Evolutionary conservation across 192 early-diverging fungal genomes (phyloP).

Genomic region (Entophlyctis helioformis): DNA sequence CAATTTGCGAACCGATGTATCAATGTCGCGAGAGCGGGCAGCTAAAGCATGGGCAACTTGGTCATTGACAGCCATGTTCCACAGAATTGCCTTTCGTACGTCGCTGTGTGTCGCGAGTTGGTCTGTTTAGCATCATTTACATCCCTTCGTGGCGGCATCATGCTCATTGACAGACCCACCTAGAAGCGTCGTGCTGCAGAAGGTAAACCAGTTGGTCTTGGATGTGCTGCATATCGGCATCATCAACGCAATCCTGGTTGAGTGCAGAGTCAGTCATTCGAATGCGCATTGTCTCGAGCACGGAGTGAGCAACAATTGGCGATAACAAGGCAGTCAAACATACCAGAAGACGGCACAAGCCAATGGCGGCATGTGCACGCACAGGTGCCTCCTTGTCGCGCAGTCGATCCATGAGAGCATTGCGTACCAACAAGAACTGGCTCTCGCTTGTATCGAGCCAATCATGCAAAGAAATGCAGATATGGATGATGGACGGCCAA

Average conservation of each 20-base stretch:
- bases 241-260: constrained; percentile 23
- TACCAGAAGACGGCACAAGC: constrained; percentile 63
- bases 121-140: not conserved
- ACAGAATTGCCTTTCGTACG: too few relatives aligned
- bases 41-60: too few relatives aligned
- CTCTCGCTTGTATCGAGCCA: constrained; percentile 41
- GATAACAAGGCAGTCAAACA: not conserved
- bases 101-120: not conserved
- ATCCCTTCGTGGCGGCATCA: not conserved
- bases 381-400: constrained; percentile 71
- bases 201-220: constrained; percentile 49
- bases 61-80: too few relatives aligned
- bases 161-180: constrained; percentile 31
- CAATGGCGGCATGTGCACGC: constrained; percentile 66
- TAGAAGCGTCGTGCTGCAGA: constrained; percentile 62
- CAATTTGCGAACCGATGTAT: too few relatives aligned
- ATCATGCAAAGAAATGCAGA: not conserved
- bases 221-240: constrained; percentile 42
- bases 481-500: not conserved
- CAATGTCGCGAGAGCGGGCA: too few relatives aligned
- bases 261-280: constrained; percentile 29
- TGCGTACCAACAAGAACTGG: constrained; percentile 57
- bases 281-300: not conserved
- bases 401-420: constrained; percentile 54
- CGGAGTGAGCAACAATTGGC: too few relatives aligned